Conservation (phyloP, 495 filamentous ascomycete genomes). For the Parathielavia hyrcaniae region DNA sequence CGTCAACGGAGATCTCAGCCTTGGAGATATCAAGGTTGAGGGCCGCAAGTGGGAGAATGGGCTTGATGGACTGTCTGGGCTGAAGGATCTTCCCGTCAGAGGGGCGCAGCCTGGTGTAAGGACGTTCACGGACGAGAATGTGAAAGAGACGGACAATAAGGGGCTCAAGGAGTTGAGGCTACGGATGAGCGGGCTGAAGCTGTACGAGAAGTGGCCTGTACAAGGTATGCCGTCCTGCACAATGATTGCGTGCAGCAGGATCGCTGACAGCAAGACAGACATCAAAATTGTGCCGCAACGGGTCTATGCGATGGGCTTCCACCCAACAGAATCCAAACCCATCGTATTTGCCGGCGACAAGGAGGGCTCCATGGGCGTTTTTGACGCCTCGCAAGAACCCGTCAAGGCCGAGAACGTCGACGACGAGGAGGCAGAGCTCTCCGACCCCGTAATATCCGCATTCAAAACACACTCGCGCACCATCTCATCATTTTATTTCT, state of each 20-base stretch:
- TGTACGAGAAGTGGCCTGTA: conserved; percentile 78
- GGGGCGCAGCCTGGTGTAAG: conserved; percentile 71
- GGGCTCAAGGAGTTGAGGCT: conserved; percentile 68
- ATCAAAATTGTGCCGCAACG: conserved; percentile 92
- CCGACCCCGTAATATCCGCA: conserved; percentile 70
- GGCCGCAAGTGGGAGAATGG: conserved; percentile 55
- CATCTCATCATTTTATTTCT: conserved; percentile 75
- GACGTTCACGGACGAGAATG: conserved; percentile 74
- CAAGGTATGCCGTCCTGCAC: conserved; percentile 49
- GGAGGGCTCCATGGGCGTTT: conserved; percentile 86
- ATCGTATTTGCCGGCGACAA: conserved; percentile 96
- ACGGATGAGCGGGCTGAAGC: conserved; percentile 68
- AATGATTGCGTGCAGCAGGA: neutral
- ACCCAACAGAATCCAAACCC: conserved; percentile 76
- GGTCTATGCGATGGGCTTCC: conserved; percentile 81
- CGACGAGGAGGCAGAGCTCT: conserved; percentile 46
- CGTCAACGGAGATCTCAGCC: conserved; percentile 62
- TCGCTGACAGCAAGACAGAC: conserved; percentile 43
- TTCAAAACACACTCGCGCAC: conserved; percentile 88
- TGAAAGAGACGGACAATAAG: conserved; percentile 73
- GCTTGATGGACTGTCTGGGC: conserved; percentile 38
- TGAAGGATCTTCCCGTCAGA: conserved; percentile 43
- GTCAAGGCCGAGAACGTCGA: conserved; percentile 50
- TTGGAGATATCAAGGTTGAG: conserved; percentile 72
- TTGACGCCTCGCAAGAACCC: conserved; percentile 74